phyloP scores from a whole-genome alignment of 2,329 filamentous ascomycete species.

The Plectosphaerella sp. region DNA sequence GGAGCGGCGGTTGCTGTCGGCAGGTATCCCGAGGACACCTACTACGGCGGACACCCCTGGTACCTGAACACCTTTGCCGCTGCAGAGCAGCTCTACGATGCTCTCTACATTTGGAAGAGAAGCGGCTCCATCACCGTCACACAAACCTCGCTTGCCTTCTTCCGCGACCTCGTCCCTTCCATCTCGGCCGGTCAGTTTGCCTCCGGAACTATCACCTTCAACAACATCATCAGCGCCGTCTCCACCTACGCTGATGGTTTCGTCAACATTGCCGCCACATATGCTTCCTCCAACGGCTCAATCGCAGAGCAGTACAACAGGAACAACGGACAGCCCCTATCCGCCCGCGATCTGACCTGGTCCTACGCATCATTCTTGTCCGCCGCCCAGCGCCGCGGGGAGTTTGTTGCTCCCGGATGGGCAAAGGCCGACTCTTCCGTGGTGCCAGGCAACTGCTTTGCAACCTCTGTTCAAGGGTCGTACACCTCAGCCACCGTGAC shows the following conservation, averaged over 20 bases:
- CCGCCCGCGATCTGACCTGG: conserved; percentile 67
- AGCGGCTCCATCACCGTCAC: conserved; percentile 61
- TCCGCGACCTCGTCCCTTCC: conserved; percentile 57
- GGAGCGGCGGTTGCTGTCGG: conserved; percentile 60
- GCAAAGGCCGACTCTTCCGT: conserved; percentile 37
- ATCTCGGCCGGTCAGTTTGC: conserved; percentile 60
- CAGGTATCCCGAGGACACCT: conserved; percentile 67
- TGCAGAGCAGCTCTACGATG: conserved; percentile 76
- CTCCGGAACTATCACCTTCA: conserved; percentile 41
- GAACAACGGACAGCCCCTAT: conserved; percentile 47
- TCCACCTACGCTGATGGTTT: conserved; percentile 58
- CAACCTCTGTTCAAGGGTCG: conserved; percentile 40
- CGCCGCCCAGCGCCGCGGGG: conserved; percentile 51
- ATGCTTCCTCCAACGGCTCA: conserved; percentile 58
- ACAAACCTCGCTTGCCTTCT: conserved; percentile 64
- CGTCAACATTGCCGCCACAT: conserved; percentile 56
- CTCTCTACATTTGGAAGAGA: conserved; percentile 66
- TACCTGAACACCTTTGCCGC: conserved; percentile 72
- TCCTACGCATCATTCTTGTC: conserved; percentile 69
- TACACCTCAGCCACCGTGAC: conserved; percentile 46
- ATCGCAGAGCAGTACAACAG: conserved; percentile 64
- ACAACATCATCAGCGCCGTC: conserved; percentile 51
- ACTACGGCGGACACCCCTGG: conserved; percentile 79
- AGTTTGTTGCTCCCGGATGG: conserved; percentile 54
- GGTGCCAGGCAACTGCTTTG: conserved; percentile 44